Base-by-base conservation (phyloP, 306 rosid genomes). In the Dryas alaskensis region DNA sequence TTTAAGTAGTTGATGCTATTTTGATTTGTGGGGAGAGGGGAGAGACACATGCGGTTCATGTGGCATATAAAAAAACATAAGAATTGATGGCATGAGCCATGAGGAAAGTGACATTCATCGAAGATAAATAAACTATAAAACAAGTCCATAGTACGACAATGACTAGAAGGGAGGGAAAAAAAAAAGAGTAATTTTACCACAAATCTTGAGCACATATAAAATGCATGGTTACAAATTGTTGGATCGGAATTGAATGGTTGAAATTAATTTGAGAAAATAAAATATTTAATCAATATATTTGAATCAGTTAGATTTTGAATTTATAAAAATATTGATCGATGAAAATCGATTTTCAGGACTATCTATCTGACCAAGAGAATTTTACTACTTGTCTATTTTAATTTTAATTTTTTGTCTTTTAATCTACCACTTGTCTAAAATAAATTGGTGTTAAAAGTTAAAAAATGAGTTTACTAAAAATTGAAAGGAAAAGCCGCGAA, bases 51-150 rank as follows among this genome's bases (percentile, higher is more conserved):
- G 22, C 22, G 74, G 53, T 25, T 44, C 75, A 22, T 70, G 65
- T 22, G 52, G 25, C 51, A 0, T 5, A 17, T 42, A 17, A 8
- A 69, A 10, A 52, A 54, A 54, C 64, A 43, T 0, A 42, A 10
- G 53, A 44, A 22, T 11, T 27, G 75, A 55, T 70, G 53, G 54
- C 65, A n/a, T 70, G 54, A 70, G 54, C 75, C 44, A 57, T 55
- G 75, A 70, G 19, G 75, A 70, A 22, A 43, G 65, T 6, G 65
- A 70, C 65, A 22, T 55, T 57, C 52, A 19, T 70, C 8, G 3
- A 70, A 70, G 55, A 19, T 42, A 45, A 70, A 42, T 11, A 43
- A 53, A 69, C 6, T 42, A 42, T 39, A 43, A n/a, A 70, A 40
- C 39, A n/a, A 17, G 12, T 69, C 17, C 49, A 6, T 9, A 69